A percentile compares a stretch with the other conserved stretches of the same genome.
These are phyloP conservation scores for Cocos nucifera DNA, from an alignment of 176 grass and related monocot species.

Conservation along the genomic window DNA sequence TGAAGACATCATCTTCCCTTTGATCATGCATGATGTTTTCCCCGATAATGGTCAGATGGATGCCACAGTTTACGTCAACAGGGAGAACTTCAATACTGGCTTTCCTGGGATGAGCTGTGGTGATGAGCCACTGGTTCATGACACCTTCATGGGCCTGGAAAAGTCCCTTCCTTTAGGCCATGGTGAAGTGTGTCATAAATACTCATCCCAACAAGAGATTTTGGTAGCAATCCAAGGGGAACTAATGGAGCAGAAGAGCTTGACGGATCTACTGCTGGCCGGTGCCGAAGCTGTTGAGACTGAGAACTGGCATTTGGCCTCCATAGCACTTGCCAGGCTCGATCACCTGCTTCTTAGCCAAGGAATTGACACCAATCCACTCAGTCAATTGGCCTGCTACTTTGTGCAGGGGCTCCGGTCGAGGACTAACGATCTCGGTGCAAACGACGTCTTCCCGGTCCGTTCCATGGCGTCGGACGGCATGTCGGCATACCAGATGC, in stretches of 20 bases:
- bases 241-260: slow-evolving; percentile 42
- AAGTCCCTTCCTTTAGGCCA: background rate
- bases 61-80: slow-evolving; percentile 2
- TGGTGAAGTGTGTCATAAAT: slow-evolving; percentile 1
- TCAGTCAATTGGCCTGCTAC: slow-evolving; percentile 28
- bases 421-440: slow-evolving; percentile 1
- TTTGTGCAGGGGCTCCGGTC: slow-evolving; percentile 31
- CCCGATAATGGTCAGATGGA: slow-evolving; percentile 12
- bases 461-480: background rate
- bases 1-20: slow-evolving; percentile 18
- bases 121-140: background rate
- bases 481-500: slow-evolving; percentile 34
- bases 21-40: slow-evolving; percentile 19
- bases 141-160: too few species aligned
- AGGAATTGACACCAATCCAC: slow-evolving; percentile 14
- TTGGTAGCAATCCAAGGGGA: slow-evolving; percentile 37
- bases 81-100: background rate
- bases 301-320: slow-evolving; percentile 30
- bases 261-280: slow-evolving; percentile 41
- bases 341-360: slow-evolving; percentile 4
- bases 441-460: background rate
- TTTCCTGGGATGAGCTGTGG: slow-evolving; percentile 6
- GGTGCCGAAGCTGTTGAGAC: slow-evolving; percentile 37
- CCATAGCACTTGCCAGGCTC: slow-evolving; percentile 26
- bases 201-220: slow-evolving; percentile 20